Base-by-base conservation (phyloP, 306 rosid species). In the Quillaja saponaria region DNA sequence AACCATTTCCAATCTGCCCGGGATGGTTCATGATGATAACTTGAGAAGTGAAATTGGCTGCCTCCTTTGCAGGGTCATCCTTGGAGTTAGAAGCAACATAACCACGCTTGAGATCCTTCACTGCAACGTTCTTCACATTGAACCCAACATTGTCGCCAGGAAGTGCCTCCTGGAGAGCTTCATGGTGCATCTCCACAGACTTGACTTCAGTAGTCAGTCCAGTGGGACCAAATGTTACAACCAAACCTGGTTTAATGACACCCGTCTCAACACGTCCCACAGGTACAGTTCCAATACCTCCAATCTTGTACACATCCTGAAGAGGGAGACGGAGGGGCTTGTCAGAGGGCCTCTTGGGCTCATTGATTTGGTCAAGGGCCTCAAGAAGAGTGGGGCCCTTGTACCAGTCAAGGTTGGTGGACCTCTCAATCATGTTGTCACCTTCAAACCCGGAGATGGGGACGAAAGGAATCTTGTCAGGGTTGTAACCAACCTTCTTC, bases 231-330 rank as follows among this genome's bases (percentile, higher is more conserved):
- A 82, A 82, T 16, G 84, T 76, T 5, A 82, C 80, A 7, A 82
- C 77, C 77, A 71, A 78, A 42, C 80, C 87, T 4, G 87, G 87
- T 48, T 82, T 82, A 10, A 82, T 3, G 7, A 82, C 12, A 39
- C 87, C 87, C 0, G 84, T 82, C 47, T 82, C 87, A 1, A 82
- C 87, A 49, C 87, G 84, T 17, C 87, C 87, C 13, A 82, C 87
- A 1, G 84, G 87, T 0, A 82, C 87, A 13, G 87, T 82, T 61
- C 88, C 88, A 52, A 82, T 82, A 35, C 88, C 88, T 18, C 88
- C 88, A 58, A 82, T 82, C 82, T 82, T 82, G 82, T 82, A 82
- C n/a, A 83, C 88, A 41, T 83, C 88, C 80, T 83, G 88, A 55
- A 83, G 83, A 38, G 88, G 88, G 7, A 82, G 82, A 0, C 88